Base-by-base conservation (phyloP, 2,329 filamentous ascomycete genomes). In the Calonectria honghensis region DNA sequence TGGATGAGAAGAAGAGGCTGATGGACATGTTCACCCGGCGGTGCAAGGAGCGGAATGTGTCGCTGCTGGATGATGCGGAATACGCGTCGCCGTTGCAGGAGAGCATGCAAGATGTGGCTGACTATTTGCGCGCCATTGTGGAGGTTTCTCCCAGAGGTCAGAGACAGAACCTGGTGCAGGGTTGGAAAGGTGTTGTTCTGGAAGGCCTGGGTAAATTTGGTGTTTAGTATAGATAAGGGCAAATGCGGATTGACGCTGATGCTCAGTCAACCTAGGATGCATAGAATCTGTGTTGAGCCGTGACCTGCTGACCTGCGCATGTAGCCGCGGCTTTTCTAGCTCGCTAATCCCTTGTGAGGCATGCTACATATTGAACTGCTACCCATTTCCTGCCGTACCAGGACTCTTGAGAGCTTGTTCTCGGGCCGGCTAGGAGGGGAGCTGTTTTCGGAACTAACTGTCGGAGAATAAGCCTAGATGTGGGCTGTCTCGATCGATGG, bases 141-240 rank as follows among this genome's bases (percentile, higher is more conserved):
- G 70, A 72, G 31, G 70, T 72, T 24, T 67, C 51, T n/a, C 63
- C 70, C n/a, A 67, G 70, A 11, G 51, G 57, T 45, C 70, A 72
- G 50, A 61, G 63, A 31, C 39, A 72, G 39, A 39, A 67, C n/a
- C 16, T 50, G 20, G 70, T 72, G 31, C 63, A 67, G 27, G 41
- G 63, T 16, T 72, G 63, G 51, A 72, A 41, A n/a, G 16, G 61
- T 13, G 51, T 14, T 3, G 63, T 61, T n/a, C 24, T 67, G 39
- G 51, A 72, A 45, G 66, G 50, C 37, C 16, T 67, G 41, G n/a
- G 31, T 18, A 13, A 48, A 9, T 67, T 66, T 24, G 37, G 39
- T 20, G 61, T 41, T 24, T 67, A 70, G 45, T 24, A 24, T 48
- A 24, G 20, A 20, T 13, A 20, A 20, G 4, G 45, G n/a, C 6